Evolutionary conservation across 768 basidiomycete species (phyloP).

Genomic region (Roridomyces roridus): DNA sequence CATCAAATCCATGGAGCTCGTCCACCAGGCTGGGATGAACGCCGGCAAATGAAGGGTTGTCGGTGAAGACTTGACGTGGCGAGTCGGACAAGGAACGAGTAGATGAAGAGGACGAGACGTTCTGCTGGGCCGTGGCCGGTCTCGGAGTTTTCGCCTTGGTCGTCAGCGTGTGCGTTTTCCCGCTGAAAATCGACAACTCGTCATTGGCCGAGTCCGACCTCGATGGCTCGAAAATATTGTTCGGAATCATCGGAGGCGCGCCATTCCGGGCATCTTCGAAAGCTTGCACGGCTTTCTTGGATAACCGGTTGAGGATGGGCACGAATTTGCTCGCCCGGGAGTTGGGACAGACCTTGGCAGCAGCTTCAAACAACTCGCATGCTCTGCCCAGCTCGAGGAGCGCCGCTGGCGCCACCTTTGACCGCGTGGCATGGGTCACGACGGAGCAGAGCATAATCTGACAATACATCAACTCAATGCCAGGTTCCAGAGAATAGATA

Average conservation of each 20-base stretch:
- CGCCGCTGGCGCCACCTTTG: conserved; percentile 75
- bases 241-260: conserved; percentile 48
- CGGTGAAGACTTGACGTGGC: conserved; percentile 36
- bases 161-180: conserved; percentile 69
- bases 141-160: conserved; percentile 44
- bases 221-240: conserved; percentile 67
- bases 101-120: conserved; percentile 23
- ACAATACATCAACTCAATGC: background rate
- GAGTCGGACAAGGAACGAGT: conserved; percentile 38
- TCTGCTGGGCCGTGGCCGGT: conserved; percentile 13
- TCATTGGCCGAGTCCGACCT: conserved; percentile 56
- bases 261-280: conserved; percentile 56
- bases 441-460: conserved; percentile 81
- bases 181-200: conserved; percentile 77
- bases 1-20: conserved; percentile 63
- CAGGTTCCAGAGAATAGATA: background rate
- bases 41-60: conserved; percentile 49
- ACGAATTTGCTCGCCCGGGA: conserved; percentile 70
- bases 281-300: conserved; percentile 62
- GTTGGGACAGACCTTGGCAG: conserved; percentile 40
- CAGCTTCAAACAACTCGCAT: conserved; percentile 67
- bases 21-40: conserved; percentile 63
- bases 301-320: conserved; percentile 68
- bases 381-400: conserved; percentile 68
- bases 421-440: conserved; percentile 70